Conservation (phyloP, 768 basidiomycete genomes). For the Leccinum incarnatum region DNA sequence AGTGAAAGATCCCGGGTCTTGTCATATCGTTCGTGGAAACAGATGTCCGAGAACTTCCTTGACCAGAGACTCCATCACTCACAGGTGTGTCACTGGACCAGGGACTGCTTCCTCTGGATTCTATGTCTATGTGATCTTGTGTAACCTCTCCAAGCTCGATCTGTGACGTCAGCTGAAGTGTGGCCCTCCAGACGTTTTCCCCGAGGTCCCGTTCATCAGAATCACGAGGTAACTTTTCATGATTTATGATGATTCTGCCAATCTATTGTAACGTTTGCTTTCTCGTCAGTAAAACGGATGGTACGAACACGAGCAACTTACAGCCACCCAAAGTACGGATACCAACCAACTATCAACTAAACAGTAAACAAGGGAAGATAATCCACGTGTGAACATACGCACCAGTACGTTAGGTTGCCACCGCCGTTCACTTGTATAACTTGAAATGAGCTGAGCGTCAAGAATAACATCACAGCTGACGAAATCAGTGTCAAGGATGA, state of each 20-base stretch:
- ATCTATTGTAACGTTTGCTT: background rate
- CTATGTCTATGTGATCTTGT: background rate
- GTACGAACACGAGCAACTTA: conserved; percentile 5
- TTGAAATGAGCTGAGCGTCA: conserved; percentile 12
- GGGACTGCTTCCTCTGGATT: background rate
- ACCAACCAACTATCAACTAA: conserved; percentile 17
- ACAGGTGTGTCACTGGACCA: background rate
- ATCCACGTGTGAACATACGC: background rate
- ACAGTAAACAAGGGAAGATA: background rate
- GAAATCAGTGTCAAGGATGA: background rate
- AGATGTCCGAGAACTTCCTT: background rate
- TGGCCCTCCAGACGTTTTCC: background rate
- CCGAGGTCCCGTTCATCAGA: background rate
- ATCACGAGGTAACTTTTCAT: conserved; percentile 5
- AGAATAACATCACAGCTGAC: conserved; percentile 15
- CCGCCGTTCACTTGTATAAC: conserved; percentile 6
- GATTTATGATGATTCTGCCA: conserved; percentile 19
- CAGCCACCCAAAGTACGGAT: conserved; percentile 16
- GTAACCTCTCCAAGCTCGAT: background rate
- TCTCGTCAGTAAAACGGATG: background rate
- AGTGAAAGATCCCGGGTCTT: background rate
- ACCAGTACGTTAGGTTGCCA: conserved; percentile 23
- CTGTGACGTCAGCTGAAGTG: background rate
- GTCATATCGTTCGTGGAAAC: background rate
- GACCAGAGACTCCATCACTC: background rate